Evolutionary conservation across 2,329 filamentous ascomycete species (phyloP).

Genomic region (Xylariaceae sp.): DNA sequence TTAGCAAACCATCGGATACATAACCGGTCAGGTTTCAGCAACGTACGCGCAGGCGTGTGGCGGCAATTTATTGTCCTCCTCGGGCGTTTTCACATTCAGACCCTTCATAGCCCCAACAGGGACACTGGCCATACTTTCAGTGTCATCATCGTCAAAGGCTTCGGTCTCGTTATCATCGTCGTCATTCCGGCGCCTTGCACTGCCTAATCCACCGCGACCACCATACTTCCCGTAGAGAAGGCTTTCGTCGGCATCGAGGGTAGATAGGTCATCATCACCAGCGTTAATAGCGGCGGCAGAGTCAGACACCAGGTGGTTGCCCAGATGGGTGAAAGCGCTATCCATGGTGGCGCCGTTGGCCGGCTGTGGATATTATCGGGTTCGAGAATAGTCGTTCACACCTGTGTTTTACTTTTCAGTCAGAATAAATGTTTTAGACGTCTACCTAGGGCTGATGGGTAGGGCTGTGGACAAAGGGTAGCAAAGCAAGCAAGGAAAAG

Average conservation of each 20-base stretch:
- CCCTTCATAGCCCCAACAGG: constrained; percentile 76
- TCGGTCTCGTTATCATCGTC: constrained; percentile 91
- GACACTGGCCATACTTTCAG: constrained; percentile 75
- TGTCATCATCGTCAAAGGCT: constrained; percentile 79
- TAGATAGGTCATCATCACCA: constrained; percentile 72
- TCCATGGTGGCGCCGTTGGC: constrained; percentile 62
- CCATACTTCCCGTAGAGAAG: constrained; percentile 73
- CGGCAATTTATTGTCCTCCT: constrained; percentile 90
- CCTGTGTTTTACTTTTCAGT: background rate
- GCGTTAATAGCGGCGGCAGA: constrained; percentile 87
- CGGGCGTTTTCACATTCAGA: constrained; percentile 55
- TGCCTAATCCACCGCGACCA: constrained; percentile 54
- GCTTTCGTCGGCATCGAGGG: constrained; percentile 77
- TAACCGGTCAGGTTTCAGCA: constrained; percentile 7
- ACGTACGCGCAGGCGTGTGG: constrained; percentile 94
- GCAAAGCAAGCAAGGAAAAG: constrained; percentile 1
- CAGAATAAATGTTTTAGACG: background rate
- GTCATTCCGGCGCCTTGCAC: constrained; percentile 66
- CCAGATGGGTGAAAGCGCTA: constrained; percentile 84
- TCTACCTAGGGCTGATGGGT: background rate
- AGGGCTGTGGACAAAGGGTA: background rate
- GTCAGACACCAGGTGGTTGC: constrained; percentile 84
- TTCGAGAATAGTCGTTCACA: constrained; percentile 11
- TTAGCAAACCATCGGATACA: constrained; percentile 28
- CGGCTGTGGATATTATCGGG: constrained; percentile 28